A percentile compares a stretch with the other conserved stretches of the same genome.
These are phyloP conservation scores for Brassica hybrid DNA, from an alignment of 441 rosid species.

Conservation along the genomic window DNA sequence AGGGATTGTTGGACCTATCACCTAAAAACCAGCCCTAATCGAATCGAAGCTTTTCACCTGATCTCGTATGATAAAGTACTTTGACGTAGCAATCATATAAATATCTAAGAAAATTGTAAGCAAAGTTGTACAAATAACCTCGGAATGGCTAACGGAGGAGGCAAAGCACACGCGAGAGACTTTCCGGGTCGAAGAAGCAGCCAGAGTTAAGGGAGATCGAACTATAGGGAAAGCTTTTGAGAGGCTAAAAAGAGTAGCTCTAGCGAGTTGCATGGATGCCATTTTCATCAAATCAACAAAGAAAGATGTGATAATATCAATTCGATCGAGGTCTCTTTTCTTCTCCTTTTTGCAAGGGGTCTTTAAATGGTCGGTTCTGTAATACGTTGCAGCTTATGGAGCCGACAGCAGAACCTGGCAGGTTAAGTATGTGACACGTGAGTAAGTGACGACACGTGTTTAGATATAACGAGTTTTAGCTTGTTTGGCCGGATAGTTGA, in stretches of 20 bases:
- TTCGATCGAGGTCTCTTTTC: background rate
- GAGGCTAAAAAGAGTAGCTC: constrained; percentile 36
- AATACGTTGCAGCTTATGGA: constrained; percentile 24
- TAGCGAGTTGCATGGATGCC: too few species aligned
- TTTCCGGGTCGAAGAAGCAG: constrained; percentile 35
- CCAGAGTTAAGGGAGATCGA: constrained; percentile 37
- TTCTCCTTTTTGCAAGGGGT: constrained; percentile 3
- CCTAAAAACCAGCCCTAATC: too few species aligned
- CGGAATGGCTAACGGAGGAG: constrained; percentile 50
- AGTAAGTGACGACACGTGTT: constrained; percentile 46
- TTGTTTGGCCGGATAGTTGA: background rate
- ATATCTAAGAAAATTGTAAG: too few species aligned
- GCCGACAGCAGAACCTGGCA: too few species aligned
- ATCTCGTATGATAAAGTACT: background rate
- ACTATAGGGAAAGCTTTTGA: constrained; percentile 50
- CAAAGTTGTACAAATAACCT: constrained; percentile 22
- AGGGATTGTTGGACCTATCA: too few species aligned
- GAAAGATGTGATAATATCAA: background rate
- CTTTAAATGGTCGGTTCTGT: constrained; percentile 7
- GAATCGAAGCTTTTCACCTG: too few species aligned
- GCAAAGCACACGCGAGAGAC: constrained; percentile 61
- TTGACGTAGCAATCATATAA: background rate
- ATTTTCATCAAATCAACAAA: too few species aligned
- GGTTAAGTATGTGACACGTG: constrained; percentile 44
- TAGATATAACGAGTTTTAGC: background rate